Evolutionary conservation across 139 green algal species (phyloP), one percentile per base, ranked within the genome.

Genomic region (Coelastrella sp.): DNA sequence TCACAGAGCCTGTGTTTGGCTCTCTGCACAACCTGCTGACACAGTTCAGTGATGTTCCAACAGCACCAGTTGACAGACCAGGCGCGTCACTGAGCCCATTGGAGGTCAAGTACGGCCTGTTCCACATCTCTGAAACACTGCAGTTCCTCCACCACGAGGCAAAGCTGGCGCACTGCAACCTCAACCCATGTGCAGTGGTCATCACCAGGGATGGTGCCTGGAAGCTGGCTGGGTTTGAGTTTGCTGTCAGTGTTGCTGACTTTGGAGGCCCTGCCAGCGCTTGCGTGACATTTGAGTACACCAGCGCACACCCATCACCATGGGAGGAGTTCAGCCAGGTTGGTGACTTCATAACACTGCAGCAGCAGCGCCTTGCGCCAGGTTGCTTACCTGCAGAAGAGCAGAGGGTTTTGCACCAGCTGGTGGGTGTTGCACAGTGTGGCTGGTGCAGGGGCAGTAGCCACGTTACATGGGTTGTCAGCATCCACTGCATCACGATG

Each of bases 101-200:
- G 87, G 97, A 99, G 91, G 87, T 96, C 66, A 99, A 99, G 91
- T 91, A 96, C 78, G 97, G 97, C 20, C 86, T 99, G 78, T 86
- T 97, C 73, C 87, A 94, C 81, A 49, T 98, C 57, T 87, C 90
- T 7, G 97, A 98, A 22, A 94, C 90, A 12, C 93, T 99, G 19
- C 88, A 93, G 15, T 99, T 99, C 82, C 87, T 99, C 70, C 95
- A 98, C 90, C 81, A 80, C 0, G 95, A 97, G 12, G 97, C 96
- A 4, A 89, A 88, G 22, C 84, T 97, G 87, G 96, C 95, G 80
- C 97, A 99, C 93, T 93, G 95, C 60, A 93, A 89, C n/a, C 61
- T 99, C 22, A 92, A 92, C 35, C 87, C 87, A n/a, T 35, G 27
- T 6, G 22, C 78, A 14, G 80, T 95, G 9, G 80, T 94, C 70